Base-by-base conservation (phyloP, 2,329 filamentous ascomycete species). In the Alternaria ethzedia region DNA sequence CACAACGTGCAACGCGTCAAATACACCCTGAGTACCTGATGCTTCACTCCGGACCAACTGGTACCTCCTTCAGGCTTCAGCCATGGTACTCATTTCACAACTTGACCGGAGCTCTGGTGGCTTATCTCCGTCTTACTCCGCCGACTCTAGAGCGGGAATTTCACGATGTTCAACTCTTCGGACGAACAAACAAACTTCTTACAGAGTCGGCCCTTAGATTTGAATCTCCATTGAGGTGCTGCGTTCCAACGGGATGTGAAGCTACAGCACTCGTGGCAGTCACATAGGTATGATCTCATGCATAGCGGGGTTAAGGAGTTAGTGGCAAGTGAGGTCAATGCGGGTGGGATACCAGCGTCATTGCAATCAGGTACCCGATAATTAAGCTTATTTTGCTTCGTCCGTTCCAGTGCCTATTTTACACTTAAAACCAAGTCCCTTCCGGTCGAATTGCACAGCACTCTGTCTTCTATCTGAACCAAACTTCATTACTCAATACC, bases 341-440 rank as follows among this genome's bases (percentile, higher is more conserved):
- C 36, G 36, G 41, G 23, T 36, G 57, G 36, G 45, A 51, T 45
- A 21, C 28, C 57, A 43, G 23, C 51, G 58, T 60, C 58, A 56
- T 60, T 56, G 43, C 44, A 15, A 36, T 17, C 30, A 52, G 30
- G 28, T 52, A 32, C 30, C 36, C 49, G n/a, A 52, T 36, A 36
- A 15, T 36, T 21, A 52, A 52, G 49, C 49, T 52, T 20, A 25
- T 41, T 20, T 4, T 21, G 17, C 20, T 36, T 21, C 12, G 49
- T 41, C 30, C 49, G 49, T 52, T 11, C 49, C 49, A 52, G 30
- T 36, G 20, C 49, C 21, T 52, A 4, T 3, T 25, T 41, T 20
- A 41, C 36, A 26, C 36, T 6, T 12, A 21, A n/a, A 54, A 44
- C 7, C n/a, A 54, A 44, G 30, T 41, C 30, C 36, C 2, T 51